Evolutionary conservation across 169 alveolate genomes (phyloP).

Genomic region (Plasmodium cynomolgi): DNA sequence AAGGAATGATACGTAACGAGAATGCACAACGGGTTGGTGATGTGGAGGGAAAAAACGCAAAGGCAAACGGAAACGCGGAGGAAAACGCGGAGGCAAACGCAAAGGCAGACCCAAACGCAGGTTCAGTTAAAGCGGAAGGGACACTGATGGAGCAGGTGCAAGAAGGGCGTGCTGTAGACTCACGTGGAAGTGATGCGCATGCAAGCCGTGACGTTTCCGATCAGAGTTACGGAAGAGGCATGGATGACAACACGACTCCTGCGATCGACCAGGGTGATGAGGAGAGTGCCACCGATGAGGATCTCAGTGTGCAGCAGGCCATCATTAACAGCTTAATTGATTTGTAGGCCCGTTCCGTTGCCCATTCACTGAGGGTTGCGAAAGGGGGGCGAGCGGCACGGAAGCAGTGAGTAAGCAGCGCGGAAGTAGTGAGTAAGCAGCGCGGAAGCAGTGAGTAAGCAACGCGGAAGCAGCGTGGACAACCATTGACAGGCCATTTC

Average conservation of each 20-base stretch:
- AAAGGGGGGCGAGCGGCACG: not conserved
- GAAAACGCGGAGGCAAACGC: too few species aligned
- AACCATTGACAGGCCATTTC: not conserved
- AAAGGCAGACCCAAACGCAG: too few species aligned
- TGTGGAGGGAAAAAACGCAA: not conserved
- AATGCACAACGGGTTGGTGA: not conserved
- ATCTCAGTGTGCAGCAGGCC: slow-evolving; percentile 40
- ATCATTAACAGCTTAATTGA: slow-evolving; percentile 45
- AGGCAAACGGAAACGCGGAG: too few species aligned
- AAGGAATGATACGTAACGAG: not conserved
- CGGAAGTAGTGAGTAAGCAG: too few species aligned
- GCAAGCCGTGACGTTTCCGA: not conserved
- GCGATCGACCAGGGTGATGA: not conserved
- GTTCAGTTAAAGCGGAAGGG: not conserved
- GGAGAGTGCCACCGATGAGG: slow-evolving; percentile 17
- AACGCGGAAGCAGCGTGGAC: not conserved
- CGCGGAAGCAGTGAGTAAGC: too few species aligned
- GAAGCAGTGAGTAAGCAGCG: too few species aligned
- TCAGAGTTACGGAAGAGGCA: not conserved
- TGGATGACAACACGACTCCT: not conserved
- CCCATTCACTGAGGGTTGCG: not conserved
- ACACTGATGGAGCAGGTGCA: not conserved
- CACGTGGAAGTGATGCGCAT: not conserved
- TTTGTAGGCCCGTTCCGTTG: not conserved
- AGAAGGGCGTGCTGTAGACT: not conserved